Evolutionary conservation across 192 early-diverging fungal species (phyloP), one percentile per base, ranked within the genome.

Genomic region (Backusella circina): DNA sequence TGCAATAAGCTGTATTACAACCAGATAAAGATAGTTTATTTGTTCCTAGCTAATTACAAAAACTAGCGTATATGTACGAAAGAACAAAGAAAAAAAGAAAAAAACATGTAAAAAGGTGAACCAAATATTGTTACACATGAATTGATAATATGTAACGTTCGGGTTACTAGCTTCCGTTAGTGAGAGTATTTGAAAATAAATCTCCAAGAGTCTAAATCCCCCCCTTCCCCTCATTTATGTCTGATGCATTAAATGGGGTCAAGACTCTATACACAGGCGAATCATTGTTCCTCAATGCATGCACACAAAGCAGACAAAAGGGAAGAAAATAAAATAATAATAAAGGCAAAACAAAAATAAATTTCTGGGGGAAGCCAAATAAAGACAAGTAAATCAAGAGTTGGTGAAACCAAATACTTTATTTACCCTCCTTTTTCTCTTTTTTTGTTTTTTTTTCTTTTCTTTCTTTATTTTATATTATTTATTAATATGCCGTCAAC

Each of bases 261-360:
- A 32, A 67, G 32, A 1, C 0, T n/a, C n/a, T 33, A 31, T 30
- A 67, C 33, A 33, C 6, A 35, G 28, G 65, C 65, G 33, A 33
- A 33, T 67, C 31, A 35, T 67, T 67, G 65, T 33, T 67, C 65
- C 35, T 67, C 54, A 28, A 61, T 61, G 54, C 54, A 61, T 61
- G 23, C 28, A 33, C 35, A 67, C 16, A 67, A 33, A 67, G 35
- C 33, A 5, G 65, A 4, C 16, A 67, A 35, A 67, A 26, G 16
- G 33, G 7, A 67, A 35, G 30, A n/a, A 30, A 30, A 31, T 33
- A 35, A 35, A 67, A 67, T 16, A 31, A 66, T 28, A 61, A n/a
- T 13, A 9, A 30, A 30, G 57, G n/a, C 4, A 57, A 57, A 57
- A 26, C 9, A 57, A 57, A 26, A 61, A 28, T 26, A 28, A 16